phyloP scores from a whole-genome alignment of 2,329 filamentous ascomycete genomes.

The Polychaeton citri region DNA sequence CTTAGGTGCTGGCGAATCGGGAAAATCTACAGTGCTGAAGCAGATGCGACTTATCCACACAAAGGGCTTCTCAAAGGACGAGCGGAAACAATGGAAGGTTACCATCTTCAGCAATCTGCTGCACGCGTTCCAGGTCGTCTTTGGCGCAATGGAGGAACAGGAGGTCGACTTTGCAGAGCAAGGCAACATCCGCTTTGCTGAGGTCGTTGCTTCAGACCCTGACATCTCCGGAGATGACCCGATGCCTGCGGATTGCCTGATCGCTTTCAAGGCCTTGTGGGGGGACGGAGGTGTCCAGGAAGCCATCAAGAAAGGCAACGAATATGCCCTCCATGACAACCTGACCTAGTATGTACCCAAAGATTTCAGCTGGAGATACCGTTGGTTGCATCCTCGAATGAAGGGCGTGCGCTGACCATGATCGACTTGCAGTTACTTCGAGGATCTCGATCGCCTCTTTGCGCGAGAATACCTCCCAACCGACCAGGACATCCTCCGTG shows the following conservation, averaged over 20 bases:
- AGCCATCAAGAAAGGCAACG: slow-evolving; percentile 87
- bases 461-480: slow-evolving; percentile 69
- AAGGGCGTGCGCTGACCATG: neutral
- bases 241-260: slow-evolving; percentile 63
- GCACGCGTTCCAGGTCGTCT: slow-evolving; percentile 79
- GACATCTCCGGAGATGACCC: slow-evolving; percentile 74
- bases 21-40: slow-evolving; percentile 94
- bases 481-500: slow-evolving; percentile 88
- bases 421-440: slow-evolving; percentile 63
- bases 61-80: slow-evolving; percentile 76
- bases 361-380: too few relatives aligned
- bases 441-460: slow-evolving; percentile 49
- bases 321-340: slow-evolving; percentile 94
- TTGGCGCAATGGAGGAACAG: slow-evolving; percentile 82
- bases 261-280: slow-evolving; percentile 78
- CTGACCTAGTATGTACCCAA: slow-evolving; percentile 77
- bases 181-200: slow-evolving; percentile 67
- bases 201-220: slow-evolving; percentile 61
- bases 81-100: slow-evolving; percentile 85
- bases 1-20: slow-evolving; percentile 81
- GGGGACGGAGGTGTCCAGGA: slow-evolving; percentile 66
- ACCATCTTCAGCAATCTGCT: slow-evolving; percentile 94
- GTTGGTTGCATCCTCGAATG: too few relatives aligned
- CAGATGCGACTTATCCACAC: slow-evolving; percentile 98
- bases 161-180: slow-evolving; percentile 64